These are phyloP conservation scores for Draba incana DNA, from an alignment of 345 rosid species.

Conservation along the genomic window DNA sequence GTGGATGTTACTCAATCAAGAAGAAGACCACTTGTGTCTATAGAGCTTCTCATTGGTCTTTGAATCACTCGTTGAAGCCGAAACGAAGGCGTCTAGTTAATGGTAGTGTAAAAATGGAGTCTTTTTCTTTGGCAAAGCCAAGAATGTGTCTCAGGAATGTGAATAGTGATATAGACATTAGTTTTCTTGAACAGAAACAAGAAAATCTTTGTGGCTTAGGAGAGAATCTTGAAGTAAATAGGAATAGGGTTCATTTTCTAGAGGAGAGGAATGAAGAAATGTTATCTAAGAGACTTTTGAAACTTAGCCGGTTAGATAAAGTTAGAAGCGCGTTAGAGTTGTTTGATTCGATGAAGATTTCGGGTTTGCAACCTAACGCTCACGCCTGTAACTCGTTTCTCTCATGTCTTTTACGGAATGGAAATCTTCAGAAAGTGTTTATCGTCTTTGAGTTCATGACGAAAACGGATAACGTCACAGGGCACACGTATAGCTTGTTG, in stretches of 20 bases:
- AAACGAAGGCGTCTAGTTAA: constrained; percentile 31
- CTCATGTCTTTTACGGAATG: constrained; percentile 64
- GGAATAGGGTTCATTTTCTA: constrained; percentile 51
- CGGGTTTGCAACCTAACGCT: constrained; percentile 50
- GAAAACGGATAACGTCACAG: constrained; percentile 50
- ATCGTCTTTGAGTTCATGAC: constrained; percentile 60
- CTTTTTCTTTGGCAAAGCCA: constrained; percentile 11
- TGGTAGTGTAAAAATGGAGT: constrained; percentile 10
- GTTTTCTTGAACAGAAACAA: constrained; percentile 24
- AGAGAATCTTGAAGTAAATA: constrained; percentile 20
- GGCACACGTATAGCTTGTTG: constrained; percentile 68
- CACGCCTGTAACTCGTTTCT: constrained; percentile 79
- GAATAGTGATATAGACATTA: constrained; percentile 29
- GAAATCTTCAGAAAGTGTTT: constrained; percentile 50
- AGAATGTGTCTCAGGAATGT: constrained; percentile 1
- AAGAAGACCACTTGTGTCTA: constrained; percentile 11
- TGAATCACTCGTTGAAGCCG: constrained; percentile 30
- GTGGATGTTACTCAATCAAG: constrained; percentile 12
- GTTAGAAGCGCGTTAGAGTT: constrained; percentile 67
- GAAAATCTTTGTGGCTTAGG: constrained; percentile 45
- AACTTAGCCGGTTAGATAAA: constrained; percentile 76
- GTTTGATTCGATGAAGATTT: constrained; percentile 60
- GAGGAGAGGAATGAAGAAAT: constrained; percentile 69
- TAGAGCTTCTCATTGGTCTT: constrained; percentile 8
- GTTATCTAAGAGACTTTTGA: constrained; percentile 65